These are phyloP conservation scores for Candida quercuum DNA, from an alignment of 805 yeast species.

Conservation along the genomic window DNA sequence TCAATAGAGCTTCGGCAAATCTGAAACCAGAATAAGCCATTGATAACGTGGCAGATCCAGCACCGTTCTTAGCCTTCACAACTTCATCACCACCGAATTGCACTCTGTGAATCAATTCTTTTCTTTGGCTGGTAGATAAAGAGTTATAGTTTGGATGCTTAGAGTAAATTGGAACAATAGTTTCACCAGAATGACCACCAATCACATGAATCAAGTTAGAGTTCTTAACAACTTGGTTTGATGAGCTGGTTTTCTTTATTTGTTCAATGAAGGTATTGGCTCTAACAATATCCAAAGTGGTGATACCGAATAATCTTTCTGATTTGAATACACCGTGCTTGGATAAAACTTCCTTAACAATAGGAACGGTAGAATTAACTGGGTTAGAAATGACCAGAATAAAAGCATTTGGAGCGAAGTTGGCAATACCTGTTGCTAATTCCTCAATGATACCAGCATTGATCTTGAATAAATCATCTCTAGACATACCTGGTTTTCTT, in stretches of 20 bases:
- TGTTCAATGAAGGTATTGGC: conserved; percentile 55
- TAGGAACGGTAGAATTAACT: conserved; percentile 89
- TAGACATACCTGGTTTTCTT: conserved; percentile 92
- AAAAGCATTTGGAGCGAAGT: conserved; percentile 65
- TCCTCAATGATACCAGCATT: conserved; percentile 77
- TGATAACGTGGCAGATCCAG: conserved; percentile 90
- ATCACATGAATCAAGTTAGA: conserved; percentile 45
- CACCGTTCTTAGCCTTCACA: conserved; percentile 90
- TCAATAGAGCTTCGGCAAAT: conserved; percentile 50
- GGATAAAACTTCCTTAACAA: conserved; percentile 75
- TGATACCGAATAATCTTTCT: conserved; percentile 76
- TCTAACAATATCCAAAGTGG: conserved; percentile 82
- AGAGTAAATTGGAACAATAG: conserved; percentile 73
- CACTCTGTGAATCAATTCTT: conserved; percentile 70
- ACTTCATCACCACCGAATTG: conserved; percentile 98
- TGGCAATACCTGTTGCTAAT: conserved; percentile 71
- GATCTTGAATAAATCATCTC: conserved; percentile 82
- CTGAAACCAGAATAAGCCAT: conserved; percentile 94
- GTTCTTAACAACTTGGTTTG: background rate
- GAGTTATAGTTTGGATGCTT: conserved; percentile 13
- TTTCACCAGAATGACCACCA: conserved; percentile 95
- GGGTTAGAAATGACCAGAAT: conserved; percentile 88
- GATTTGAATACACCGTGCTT: conserved; percentile 66
- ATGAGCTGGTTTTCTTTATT: conserved; percentile 45
- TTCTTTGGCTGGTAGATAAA: conserved; percentile 20